Evolutionary conservation across 352 stramenopile genomes (phyloP).

Genomic region (Pythium diclinum): DNA sequence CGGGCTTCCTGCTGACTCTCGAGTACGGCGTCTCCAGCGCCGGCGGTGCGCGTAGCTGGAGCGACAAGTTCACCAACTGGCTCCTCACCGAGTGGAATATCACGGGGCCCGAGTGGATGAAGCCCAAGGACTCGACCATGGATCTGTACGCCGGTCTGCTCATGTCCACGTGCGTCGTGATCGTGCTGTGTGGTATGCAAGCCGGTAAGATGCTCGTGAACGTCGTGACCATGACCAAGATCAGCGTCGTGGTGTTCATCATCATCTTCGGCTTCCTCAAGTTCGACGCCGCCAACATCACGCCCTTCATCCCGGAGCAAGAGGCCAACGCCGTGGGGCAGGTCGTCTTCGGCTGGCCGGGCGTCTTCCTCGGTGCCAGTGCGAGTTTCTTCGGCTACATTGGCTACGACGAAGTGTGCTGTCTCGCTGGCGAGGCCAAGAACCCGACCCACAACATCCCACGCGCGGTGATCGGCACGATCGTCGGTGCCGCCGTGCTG

Average conservation of each 20-base stretch:
- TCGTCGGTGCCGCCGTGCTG: conserved; percentile 77
- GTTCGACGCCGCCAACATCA: conserved; percentile 80
- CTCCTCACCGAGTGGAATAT: conserved; percentile 53
- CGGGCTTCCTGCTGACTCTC: conserved; percentile 87
- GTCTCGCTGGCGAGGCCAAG: conserved; percentile 86
- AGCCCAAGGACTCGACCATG: conserved; percentile 50
- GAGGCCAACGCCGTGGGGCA: conserved; percentile 30
- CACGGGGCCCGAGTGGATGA: conserved; percentile 57
- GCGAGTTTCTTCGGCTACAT: conserved; percentile 96
- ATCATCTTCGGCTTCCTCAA: conserved; percentile 83
- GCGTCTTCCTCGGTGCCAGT: conserved; percentile 87
- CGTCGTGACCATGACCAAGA: conserved; percentile 89
- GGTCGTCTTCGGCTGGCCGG: conserved; percentile 61
- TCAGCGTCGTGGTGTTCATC: conserved; percentile 91
- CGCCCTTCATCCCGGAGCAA: conserved; percentile 73
- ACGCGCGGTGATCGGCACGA: conserved; percentile 85
- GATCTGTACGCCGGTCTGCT: conserved; percentile 80
- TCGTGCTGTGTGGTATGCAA: conserved; percentile 85
- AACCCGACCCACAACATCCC: conserved; percentile 87
- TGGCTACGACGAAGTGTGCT: conserved; percentile 96
- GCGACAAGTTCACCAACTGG: conserved; percentile 91
- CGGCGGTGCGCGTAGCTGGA: conserved; percentile 91
- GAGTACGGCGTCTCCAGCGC: conserved; percentile 92
- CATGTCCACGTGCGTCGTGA: conserved; percentile 52
- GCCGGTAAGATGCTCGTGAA: conserved; percentile 88